These are phyloP conservation scores for Arctium minus DNA, from an alignment of 129 eudicot genomes.

Conservation along the genomic window DNA sequence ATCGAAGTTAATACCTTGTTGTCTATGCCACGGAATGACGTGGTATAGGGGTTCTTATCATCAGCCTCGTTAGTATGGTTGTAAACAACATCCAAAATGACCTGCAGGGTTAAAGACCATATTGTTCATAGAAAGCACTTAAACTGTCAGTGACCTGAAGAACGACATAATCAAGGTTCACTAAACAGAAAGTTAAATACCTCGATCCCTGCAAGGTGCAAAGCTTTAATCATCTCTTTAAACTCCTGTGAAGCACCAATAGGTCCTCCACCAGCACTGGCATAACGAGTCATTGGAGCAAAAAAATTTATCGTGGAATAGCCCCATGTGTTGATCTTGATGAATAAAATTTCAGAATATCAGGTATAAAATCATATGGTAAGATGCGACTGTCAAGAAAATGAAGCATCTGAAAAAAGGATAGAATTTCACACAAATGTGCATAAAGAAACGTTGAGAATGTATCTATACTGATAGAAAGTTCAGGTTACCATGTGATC, in stretches of 20 bases:
- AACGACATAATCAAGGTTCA: constrained; percentile 7
- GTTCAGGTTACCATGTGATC: constrained; percentile 78
- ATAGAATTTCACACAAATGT: background rate
- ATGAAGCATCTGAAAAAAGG: background rate
- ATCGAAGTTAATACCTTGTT: constrained; percentile 60
- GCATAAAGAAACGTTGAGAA: background rate
- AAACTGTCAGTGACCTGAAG: background rate
- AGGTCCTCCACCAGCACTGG: constrained; percentile 96
- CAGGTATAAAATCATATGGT: constrained; percentile 9
- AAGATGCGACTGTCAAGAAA: constrained; percentile 9
- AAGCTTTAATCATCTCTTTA: constrained; percentile 92
- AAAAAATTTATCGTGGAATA: constrained; percentile 97
- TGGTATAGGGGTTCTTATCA: constrained; percentile 78
- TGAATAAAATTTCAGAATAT: constrained; percentile 8
- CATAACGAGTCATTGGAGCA: constrained; percentile 99
- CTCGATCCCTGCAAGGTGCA: constrained; percentile 95
- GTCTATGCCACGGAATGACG: constrained; percentile 98
- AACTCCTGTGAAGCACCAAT: constrained; percentile 76
- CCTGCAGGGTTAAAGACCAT: constrained; percentile 40
- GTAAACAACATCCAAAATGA: constrained; percentile 94
- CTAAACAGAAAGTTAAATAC: constrained; percentile 26
- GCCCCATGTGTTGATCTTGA: constrained; percentile 96
- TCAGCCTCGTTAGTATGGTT: constrained; percentile 99
- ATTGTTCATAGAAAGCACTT: background rate
- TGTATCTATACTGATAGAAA: background rate